Base-by-base conservation (phyloP, 2,329 filamentous ascomycete species). In the Cadophora gregata region DNA sequence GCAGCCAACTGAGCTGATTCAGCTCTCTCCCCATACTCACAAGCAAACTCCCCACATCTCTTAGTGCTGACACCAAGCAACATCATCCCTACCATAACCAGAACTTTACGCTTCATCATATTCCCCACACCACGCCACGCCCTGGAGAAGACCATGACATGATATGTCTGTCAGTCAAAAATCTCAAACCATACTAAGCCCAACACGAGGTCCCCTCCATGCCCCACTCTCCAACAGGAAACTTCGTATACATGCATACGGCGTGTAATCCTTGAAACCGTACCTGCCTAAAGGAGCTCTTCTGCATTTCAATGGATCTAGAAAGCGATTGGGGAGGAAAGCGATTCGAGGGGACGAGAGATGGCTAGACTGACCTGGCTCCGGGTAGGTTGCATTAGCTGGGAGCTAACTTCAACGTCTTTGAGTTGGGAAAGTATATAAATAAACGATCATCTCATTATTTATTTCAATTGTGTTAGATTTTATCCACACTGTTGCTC, bases 1-100 rank as follows among this genome's bases (percentile, higher is more conserved):
- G 38, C 12, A 19, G 14, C n/a, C n/a, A 42, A 12, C 10, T 16
- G 14, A 9, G 24, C 29, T 10, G 4, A 19, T 24, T 24, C 14
- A 31, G 14, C 14, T 29, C 16, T 31, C 1, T 24, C 16, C 4
- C 50, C 12, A 31, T 31, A 16, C 27, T 14, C 12, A 16, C 14
- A 27, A 51, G 9, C 24, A 12, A 27, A 9, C 8, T 27, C 14
- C 48, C 14, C 24, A 16, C 48, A 4, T 25, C 5, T 24, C 27
- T 24, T 51, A 51, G 48, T 51, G 24, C 48, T 51, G 10, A 51
- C 48, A 51, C 5, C 48, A 48, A 9, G n/a, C 45, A 48, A 48
- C n/a, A n/a, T n/a, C n/a, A n/a, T n/a, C n/a, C n/a, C n/a, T n/a
- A n/a, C n/a, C n/a, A n/a, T n/a, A n/a, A n/a, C n/a, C n/a, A n/a